Conservation (phyloP, 2,329 filamentous ascomycete genomes). For the Torrubiella hemipterigena region DNA sequence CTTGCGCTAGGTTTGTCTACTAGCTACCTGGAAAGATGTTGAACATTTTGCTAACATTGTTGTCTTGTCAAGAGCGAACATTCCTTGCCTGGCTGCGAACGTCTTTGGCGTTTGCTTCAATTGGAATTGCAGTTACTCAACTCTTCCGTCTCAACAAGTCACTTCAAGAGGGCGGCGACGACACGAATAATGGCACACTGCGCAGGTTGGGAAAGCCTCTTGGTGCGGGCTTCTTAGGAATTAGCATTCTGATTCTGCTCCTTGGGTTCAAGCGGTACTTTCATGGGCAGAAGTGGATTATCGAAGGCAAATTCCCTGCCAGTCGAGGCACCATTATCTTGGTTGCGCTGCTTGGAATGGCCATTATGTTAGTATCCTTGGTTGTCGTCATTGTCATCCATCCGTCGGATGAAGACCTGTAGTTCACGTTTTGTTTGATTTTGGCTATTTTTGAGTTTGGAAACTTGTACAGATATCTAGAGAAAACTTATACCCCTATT, state of each 20-base stretch:
- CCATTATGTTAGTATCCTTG: conserved; percentile 48
- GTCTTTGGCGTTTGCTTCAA: conserved; percentile 68
- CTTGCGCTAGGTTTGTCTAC: conserved; percentile 54
- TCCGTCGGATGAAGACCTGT: conserved; percentile 10
- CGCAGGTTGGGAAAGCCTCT: conserved; percentile 60
- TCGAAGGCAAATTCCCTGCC: conserved; percentile 68
- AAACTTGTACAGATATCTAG: background rate
- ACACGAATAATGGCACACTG: conserved; percentile 30
- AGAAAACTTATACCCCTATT: too few species aligned
- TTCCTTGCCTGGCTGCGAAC: conserved; percentile 80
- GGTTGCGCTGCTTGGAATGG: conserved; percentile 52
- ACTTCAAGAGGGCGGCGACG: conserved; percentile 25
- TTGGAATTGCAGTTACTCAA: conserved; percentile 74
- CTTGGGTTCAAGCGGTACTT: conserved; percentile 72
- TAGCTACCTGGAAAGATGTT: background rate
- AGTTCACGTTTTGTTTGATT: background rate
- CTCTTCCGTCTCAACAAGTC: conserved; percentile 72
- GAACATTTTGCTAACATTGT: background rate
- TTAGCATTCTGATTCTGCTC: conserved; percentile 63
- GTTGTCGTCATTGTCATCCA: conserved; percentile 48
- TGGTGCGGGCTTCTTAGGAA: conserved; percentile 63
- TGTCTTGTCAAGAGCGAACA: conserved; percentile 50
- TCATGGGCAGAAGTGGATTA: conserved; percentile 67
- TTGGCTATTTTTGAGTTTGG: background rate
- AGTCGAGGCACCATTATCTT: conserved; percentile 64